Evolutionary conservation across 2,329 filamentous ascomycete genomes (phyloP), one percentile per base, ranked within the genome.

Genomic region (Reticulascus tulasneorum): DNA sequence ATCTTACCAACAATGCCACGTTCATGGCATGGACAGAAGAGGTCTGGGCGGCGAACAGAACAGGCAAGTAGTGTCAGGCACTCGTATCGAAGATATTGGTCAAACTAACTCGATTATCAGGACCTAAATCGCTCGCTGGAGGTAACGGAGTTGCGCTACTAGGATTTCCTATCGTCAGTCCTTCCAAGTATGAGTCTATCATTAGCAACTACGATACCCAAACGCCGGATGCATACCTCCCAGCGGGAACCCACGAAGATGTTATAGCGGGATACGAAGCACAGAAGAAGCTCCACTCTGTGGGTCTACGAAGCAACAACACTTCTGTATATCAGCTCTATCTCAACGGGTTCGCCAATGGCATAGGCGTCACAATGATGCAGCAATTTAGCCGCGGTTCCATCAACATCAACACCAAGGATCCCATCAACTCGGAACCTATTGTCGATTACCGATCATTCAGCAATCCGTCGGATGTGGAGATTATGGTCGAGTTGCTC

Each of bases 401-500:
- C 12, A 52, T 66, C 30, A 60, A 61, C 40, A 53, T 69, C 52
- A 42, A 59, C 46, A 47, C 67, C 40, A 31, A 61, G 37, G 52
- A 66, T 38, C 48, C 47, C 6, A 54, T 53, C 32, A 40, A 47
- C 12, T 48, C 46, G 4, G 53, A 59, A 32, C 62, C 63, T 1
- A 33, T 61, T 2, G 56, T 67, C 6, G 63, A 67, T 47, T 62
- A 64, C 39, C 51, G 60, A 7, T 55, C 57, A 3, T 55, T 63
- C 2, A 55, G 46, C 13, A 67, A 66, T 37, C 61, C 62, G 0
- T 39, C 65, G 7, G 63, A 66, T 36, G 38, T 55, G 9, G 59
- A 59, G 29, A 49, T 64, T 30, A 53, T 61, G 42, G 47, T 62
- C 15, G 61, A 66, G 37, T 57, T 56, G 34, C 42, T 65, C 35